Percentiles rank a stretch among this genome's conserved stretches.
Evolutionary conservation across 352 stramenopile species (phyloP).

Genomic region (Hyaloperonospora arabidopsidis): DNA sequence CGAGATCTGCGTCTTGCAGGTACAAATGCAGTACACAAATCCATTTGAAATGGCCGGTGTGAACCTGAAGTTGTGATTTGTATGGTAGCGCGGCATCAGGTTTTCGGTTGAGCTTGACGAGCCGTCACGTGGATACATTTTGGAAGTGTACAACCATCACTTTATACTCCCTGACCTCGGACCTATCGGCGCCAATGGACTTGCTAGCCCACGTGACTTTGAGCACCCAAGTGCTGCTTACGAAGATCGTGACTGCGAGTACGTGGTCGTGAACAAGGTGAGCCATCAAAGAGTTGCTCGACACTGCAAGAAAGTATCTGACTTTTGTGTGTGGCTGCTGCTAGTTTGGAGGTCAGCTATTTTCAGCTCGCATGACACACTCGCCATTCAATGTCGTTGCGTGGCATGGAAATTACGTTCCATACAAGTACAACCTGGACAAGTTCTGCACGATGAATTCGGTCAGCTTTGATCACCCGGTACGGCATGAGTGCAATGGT

Average conservation of each 20-base stretch:
- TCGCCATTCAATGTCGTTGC: slow-evolving; percentile 96
- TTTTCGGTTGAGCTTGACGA: slow-evolving; percentile 88
- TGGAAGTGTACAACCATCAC: slow-evolving; percentile 93
- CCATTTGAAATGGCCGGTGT: not conserved
- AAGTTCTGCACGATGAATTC: slow-evolving; percentile 94
- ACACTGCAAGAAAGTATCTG: not conserved
- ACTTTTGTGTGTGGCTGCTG: slow-evolving; percentile 4
- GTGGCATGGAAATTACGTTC: slow-evolving; percentile 97
- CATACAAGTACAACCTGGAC: slow-evolving; percentile 95
- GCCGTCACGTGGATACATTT: slow-evolving; percentile 88
- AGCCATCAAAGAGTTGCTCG: not conserved
- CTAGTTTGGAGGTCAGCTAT: slow-evolving; percentile 87
- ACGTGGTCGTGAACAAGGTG: slow-evolving; percentile 66
- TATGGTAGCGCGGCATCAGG: slow-evolving; percentile 78
- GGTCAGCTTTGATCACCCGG: slow-evolving; percentile 93
- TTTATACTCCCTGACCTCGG: slow-evolving; percentile 93
- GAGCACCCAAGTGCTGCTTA: slow-evolving; percentile 86
- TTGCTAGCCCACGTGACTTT: slow-evolving; percentile 95
- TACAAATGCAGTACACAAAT: slow-evolving; percentile 4
- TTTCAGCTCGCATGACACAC: slow-evolving; percentile 71
- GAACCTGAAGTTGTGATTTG: not conserved
- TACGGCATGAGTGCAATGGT: slow-evolving; percentile 8
- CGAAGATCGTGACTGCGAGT: slow-evolving; percentile 80
- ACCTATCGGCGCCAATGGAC: slow-evolving; percentile 93
- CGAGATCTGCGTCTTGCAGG: slow-evolving; percentile 93